A percentile compares a stretch with the other conserved stretches of the same genome.
Conservation (phyloP, 805 yeast species). For the Starmerella floricola region DNA sequence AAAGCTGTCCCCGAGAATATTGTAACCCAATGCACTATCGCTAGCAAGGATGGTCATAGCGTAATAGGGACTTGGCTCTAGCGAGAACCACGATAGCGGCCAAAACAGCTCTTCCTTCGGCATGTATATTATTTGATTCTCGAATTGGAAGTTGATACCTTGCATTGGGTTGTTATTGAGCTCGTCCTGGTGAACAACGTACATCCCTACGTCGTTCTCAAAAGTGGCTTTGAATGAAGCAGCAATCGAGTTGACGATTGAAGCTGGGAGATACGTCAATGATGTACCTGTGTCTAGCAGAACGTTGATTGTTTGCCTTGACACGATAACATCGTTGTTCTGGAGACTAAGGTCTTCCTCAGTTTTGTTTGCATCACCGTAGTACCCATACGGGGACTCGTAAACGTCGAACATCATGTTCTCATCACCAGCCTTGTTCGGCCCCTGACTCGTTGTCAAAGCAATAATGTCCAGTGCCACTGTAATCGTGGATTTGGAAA, state of each 20-base stretch:
- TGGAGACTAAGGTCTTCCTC: not conserved
- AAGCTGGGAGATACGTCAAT: conserved; percentile 37
- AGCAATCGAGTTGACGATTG: conserved; percentile 28
- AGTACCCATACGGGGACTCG: conserved; percentile 2
- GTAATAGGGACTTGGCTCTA: conserved; percentile 21
- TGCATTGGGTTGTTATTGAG: conserved; percentile 15
- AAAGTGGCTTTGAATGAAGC: conserved; percentile 33
- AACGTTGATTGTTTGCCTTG: conserved; percentile 26
- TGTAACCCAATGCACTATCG: conserved; percentile 26
- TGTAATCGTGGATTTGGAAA: conserved; percentile 16
- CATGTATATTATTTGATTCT: conserved; percentile 39
- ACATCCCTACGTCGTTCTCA: conserved; percentile 32
- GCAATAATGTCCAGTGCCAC: conserved; percentile 21
- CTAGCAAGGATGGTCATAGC: conserved; percentile 25
- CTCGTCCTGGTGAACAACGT: conserved; percentile 31
- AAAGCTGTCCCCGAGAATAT: conserved; percentile 45
- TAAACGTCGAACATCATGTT: not conserved
- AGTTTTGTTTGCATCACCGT: not conserved
- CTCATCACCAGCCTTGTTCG: not conserved
- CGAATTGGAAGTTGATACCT: conserved; percentile 38
- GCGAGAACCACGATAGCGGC: conserved; percentile 26
- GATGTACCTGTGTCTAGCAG: conserved; percentile 50
- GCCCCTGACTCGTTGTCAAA: conserved; percentile 13
- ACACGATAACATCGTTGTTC: conserved; percentile 14
- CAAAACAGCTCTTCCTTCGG: conserved; percentile 32